Base-by-base conservation (phyloP, 805 yeast species). In the Metschnikowia similis region DNA sequence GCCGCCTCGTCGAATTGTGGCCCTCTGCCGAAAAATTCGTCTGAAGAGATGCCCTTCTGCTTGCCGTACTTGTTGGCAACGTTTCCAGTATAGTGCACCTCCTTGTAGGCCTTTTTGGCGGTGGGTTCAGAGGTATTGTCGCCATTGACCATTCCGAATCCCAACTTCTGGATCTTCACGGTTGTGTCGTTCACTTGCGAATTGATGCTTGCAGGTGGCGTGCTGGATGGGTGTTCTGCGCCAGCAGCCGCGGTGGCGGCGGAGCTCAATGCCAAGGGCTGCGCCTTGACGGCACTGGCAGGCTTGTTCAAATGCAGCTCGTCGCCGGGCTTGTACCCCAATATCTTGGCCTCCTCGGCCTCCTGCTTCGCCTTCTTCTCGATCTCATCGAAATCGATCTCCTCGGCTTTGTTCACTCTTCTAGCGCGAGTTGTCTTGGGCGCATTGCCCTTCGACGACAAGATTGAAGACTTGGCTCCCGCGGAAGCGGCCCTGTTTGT, bases 21-120 rank as follows among this genome's bases (percentile, higher is more conserved):
- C 39, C 91, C 92, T 62, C 96, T 84, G 16, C 97, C 97, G 67
- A 94, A 94, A 62, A 81, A 82, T 71, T 91, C 95, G 69, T 94
- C 98, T 1, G 97, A 91, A 0, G 98, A 94, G 55, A 94, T 94
- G 43, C 91, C 96, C 77, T 89, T 92, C 66, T 91, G 97, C 37
- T 72, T 74, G 49, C 97, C 97, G 65, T 80, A 94, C 71, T 89
- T 88, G 61, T 74, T 76, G 35, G 81, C 82, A 30, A 87, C 87
- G 56, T 84, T 84, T 35, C 94, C 94, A 1, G 89, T 82, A 65
- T 86, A 86, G 58, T 77, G 76, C 48, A 79, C 81, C 40, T 81
- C 84, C 35, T 80, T 69, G 29, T 81, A 80, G 39, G 77, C 73
- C 55, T 67, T 50, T 17, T 66, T 59, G 48, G 62, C 66, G 36